phyloP scores from a whole-genome alignment of 1,284 basidiomycete genomes.

The Cutaneotrichosporon sp. region DNA sequence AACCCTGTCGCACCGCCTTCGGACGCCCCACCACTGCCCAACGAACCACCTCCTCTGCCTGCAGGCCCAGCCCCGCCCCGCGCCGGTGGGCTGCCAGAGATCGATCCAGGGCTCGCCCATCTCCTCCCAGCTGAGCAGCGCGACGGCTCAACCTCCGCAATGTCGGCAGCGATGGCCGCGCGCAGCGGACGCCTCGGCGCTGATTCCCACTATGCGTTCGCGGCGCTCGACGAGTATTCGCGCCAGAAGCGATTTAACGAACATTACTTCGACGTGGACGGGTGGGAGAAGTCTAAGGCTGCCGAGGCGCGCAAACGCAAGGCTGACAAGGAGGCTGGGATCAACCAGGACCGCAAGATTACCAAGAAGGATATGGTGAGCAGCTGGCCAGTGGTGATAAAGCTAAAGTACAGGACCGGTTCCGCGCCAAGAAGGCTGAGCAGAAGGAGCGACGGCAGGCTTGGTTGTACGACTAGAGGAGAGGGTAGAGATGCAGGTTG shows the following conservation, averaged over 20 bases:
- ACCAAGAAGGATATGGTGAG: constrained; percentile 83
- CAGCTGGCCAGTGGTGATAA: constrained; percentile 22
- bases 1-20: constrained; percentile 63
- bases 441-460: constrained; percentile 85
- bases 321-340: constrained; percentile 60
- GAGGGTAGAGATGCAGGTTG: constrained; percentile 7
- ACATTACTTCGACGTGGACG: constrained; percentile 81
- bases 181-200: constrained; percentile 75
- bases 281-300: constrained; percentile 68
- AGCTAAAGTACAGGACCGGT: constrained; percentile 65
- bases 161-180: constrained; percentile 82
- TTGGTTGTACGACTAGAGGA: constrained; percentile 71
- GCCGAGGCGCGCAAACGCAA: constrained; percentile 60
- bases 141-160: constrained; percentile 56
- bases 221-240: constrained; percentile 77
- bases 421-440: constrained; percentile 75
- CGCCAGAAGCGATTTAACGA: constrained; percentile 80
- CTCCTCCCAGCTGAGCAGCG: constrained; percentile 68
- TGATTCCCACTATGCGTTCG: constrained; percentile 58
- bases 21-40: constrained; percentile 38
- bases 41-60: constrained; percentile 35
- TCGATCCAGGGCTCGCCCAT: constrained; percentile 77
- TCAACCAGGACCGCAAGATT: constrained; percentile 59
- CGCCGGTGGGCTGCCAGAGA: constrained; percentile 57
- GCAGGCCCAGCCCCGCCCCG: constrained; percentile 32